Base-by-base conservation (phyloP, 2,329 filamentous ascomycete genomes). In the Fusarium sp. region DNA sequence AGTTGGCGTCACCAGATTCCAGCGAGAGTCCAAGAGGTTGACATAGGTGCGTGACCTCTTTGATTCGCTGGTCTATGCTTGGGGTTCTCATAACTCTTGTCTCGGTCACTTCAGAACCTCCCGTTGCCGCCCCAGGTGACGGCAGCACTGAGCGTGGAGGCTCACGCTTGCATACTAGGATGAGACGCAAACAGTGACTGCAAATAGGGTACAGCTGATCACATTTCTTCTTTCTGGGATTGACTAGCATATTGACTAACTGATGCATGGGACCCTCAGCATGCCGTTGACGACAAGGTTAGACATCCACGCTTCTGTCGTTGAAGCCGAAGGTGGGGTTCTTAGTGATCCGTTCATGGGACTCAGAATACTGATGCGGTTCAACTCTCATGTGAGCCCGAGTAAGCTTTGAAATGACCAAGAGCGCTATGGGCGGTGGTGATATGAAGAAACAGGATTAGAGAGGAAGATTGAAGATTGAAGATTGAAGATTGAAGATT, bases 271-370 rank as follows among this genome's bases (percentile, higher is more conserved):
- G 41, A 10, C 18, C 30, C 30, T 33, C 10, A 24, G 22, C 38
- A 42, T 42, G 61, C 70, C 70, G 64, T 41, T 68, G 64, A 35
- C 73, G 67, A n/a, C 70, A 77, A 77, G 14, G 75, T 77, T 33
- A 70, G 33, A 47, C 75, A 77, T 26, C 70, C 73, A 16, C 66
- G 66, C 31, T 74, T 63, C 58, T 77, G 70, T 36, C 72, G 70
- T 24, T 31, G 38, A 14, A 24, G 16, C 39, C 18, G 44, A 45
- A 33, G 31, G 24, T n/a, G 24, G 18, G 14, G 31, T 9, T 36
- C 10, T 26, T 28, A 22, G 31, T 36, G 31, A 36, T 36, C 28
- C 48, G 48, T 53, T 36, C 48, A 53, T 22, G 14, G 14, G 24
- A 26, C 31, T 26, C 50, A 38, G 28, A 38, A n/a, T 28, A 24